A percentile compares a stretch with the other conserved stretches of the same genome.
These are phyloP conservation scores for Hymenoscyphus repandus DNA, from an alignment of 2,329 filamentous ascomycete species.

Conservation along the genomic window DNA sequence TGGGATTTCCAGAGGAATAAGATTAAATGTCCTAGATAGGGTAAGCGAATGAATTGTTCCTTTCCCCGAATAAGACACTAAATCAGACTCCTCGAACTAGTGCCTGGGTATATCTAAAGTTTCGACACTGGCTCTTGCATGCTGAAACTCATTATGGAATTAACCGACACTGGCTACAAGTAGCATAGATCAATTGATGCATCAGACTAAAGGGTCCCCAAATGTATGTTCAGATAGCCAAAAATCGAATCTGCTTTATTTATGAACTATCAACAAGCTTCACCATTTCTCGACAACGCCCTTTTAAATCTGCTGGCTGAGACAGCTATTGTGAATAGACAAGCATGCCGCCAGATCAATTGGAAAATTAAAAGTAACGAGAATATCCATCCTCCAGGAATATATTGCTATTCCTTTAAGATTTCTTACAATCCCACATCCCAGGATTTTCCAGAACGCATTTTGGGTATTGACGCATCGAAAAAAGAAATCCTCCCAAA, in stretches of 20 bases:
- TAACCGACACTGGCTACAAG: too few relatives aligned
- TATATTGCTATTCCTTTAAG: background rate
- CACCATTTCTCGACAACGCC: background rate
- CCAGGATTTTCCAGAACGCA: constrained; percentile 13
- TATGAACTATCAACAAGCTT: background rate
- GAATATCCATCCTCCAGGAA: background rate
- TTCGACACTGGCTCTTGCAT: too few relatives aligned
- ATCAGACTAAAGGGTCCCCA: too few relatives aligned
- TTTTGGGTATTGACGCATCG: constrained; percentile 28
- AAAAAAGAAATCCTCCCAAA: constrained; percentile 15
- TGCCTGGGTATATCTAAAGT: too few relatives aligned
- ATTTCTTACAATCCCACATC: constrained; percentile 10
- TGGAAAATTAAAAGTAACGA: constrained; percentile 3
- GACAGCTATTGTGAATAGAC: background rate
- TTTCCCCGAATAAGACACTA: too few relatives aligned
- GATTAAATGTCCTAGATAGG: too few relatives aligned
- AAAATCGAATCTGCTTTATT: background rate
- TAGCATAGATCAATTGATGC: too few relatives aligned
- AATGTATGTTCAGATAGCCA: too few relatives aligned
- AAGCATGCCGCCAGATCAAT: background rate
- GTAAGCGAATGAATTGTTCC: too few relatives aligned
- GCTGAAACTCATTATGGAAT: too few relatives aligned
- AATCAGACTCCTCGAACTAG: too few relatives aligned
- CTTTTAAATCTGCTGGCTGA: background rate
- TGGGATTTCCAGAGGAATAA: too few relatives aligned